phyloP scores from a whole-genome alignment of 2,329 filamentous ascomycete genomes.

The Eutypella sp. region DNA sequence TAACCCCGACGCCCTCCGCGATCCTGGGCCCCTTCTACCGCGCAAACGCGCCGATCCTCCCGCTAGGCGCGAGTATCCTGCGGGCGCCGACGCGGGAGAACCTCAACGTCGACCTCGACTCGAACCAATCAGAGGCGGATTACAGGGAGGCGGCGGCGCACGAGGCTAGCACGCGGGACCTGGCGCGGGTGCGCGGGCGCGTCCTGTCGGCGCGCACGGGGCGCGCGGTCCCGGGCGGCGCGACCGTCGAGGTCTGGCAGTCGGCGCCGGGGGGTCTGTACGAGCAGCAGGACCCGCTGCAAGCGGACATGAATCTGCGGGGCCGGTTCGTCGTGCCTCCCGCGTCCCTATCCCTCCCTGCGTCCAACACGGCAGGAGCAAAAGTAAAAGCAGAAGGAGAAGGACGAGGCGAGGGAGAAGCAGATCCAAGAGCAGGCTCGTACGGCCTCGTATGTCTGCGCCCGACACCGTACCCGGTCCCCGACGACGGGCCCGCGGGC shows the following conservation, averaged over 20 bases:
- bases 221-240: conserved; percentile 58
- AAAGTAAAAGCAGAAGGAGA: too few species aligned
- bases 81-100: conserved; percentile 45
- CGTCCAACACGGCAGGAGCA: too few species aligned
- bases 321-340: conserved; percentile 52
- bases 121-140: conserved; percentile 5
- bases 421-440: conserved; percentile 46
- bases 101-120: conserved; percentile 27
- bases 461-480: conserved; percentile 51
- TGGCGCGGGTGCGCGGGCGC: conserved; percentile 51
- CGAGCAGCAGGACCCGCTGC: conserved; percentile 68
- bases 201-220: conserved; percentile 56
- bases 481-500: conserved; percentile 48
- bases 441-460: conserved; percentile 59
- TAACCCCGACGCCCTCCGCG: conserved; percentile 63
- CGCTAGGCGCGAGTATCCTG: conserved; percentile 66
- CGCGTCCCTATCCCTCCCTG: too few species aligned
- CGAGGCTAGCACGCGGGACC: conserved; percentile 46
- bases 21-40: conserved; percentile 86
- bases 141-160: conserved; percentile 36
- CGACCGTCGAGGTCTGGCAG: conserved; percentile 74
- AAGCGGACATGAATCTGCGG: conserved; percentile 69
- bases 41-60: conserved; percentile 61
- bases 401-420: conserved; percentile 45
- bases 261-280: conserved; percentile 67